phyloP scores from a whole-genome alignment of 495 filamentous ascomycete genomes.

The Trichocladium antarcticum region DNA sequence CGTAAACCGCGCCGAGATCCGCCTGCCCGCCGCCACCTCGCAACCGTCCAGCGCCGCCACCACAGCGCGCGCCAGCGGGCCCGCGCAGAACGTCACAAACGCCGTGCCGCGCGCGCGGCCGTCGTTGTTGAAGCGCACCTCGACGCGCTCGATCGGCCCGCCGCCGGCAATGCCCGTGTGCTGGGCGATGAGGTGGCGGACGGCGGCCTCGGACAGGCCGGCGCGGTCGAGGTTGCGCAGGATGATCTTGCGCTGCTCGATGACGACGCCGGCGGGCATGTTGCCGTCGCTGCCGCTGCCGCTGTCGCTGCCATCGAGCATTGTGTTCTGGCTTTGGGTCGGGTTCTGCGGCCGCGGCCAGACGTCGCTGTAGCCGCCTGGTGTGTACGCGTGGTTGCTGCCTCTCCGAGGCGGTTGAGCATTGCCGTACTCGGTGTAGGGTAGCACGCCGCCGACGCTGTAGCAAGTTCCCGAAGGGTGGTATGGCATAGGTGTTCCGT shows the following conservation, averaged over 20 bases:
- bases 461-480: background rate
- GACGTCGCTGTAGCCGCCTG: background rate
- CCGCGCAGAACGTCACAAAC: slow-evolving; percentile 5
- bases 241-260: slow-evolving; percentile 12
- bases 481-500: background rate
- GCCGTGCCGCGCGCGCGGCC: slow-evolving; percentile 7
- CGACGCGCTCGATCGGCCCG: slow-evolving; percentile 7
- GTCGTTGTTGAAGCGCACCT: background rate
- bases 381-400: background rate
- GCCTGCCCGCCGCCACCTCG: background rate
- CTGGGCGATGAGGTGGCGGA: background rate
- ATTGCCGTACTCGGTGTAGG: background rate
- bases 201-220: background rate
- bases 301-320: no score
- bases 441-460: background rate
- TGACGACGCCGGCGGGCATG: background rate
- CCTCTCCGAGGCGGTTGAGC: background rate
- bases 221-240: background rate
- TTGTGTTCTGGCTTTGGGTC: no score
- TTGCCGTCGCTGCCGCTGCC: background rate
- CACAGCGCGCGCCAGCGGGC: background rate
- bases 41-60: slow-evolving; percentile 2
- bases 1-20: no score
- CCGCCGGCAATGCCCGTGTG: background rate
- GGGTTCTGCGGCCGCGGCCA: background rate